phyloP scores from a whole-genome alignment of 108 stramenopile genomes.

The Discostella stelligeroides region DNA sequence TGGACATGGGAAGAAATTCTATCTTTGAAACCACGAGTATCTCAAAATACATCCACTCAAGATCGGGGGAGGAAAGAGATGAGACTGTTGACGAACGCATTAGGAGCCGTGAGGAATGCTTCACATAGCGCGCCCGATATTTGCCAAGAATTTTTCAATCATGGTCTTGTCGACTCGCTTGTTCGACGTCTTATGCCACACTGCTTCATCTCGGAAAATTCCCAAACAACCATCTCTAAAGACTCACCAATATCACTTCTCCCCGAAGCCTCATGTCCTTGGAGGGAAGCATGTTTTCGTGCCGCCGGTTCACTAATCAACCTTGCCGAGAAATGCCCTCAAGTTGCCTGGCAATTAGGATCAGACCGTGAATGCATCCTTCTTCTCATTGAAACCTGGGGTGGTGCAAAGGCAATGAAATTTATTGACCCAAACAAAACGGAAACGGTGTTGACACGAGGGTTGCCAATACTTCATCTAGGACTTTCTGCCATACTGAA shows the following conservation, averaged over 20 bases:
- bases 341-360: conserved; percentile 40
- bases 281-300: conserved; percentile 57
- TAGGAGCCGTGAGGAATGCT: conserved; percentile 52
- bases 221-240: neutral
- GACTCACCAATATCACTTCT: neutral
- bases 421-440: conserved; percentile 17
- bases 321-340: conserved; percentile 58
- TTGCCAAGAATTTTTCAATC: conserved; percentile 37
- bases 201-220: conserved; percentile 3
- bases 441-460: conserved; percentile 12
- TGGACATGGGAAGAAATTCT: conserved; percentile 47
- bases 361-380: conserved; percentile 34
- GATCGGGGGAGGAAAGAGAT: conserved; percentile 45
- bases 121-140: conserved; percentile 55
- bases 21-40: conserved; percentile 13
- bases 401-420: conserved; percentile 41
- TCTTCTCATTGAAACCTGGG: conserved; percentile 56
- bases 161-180: conserved; percentile 40
- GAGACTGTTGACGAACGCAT: conserved; percentile 46
- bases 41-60: neutral
- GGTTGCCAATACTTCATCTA: conserved; percentile 45
- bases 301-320: conserved; percentile 56
- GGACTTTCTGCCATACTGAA: conserved; percentile 53
- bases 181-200: conserved; percentile 34
- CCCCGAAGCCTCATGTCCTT: conserved; percentile 32